phyloP scores from a whole-genome alignment of 352 stramenopile genomes.

The Paralagenidium karlingii region DNA sequence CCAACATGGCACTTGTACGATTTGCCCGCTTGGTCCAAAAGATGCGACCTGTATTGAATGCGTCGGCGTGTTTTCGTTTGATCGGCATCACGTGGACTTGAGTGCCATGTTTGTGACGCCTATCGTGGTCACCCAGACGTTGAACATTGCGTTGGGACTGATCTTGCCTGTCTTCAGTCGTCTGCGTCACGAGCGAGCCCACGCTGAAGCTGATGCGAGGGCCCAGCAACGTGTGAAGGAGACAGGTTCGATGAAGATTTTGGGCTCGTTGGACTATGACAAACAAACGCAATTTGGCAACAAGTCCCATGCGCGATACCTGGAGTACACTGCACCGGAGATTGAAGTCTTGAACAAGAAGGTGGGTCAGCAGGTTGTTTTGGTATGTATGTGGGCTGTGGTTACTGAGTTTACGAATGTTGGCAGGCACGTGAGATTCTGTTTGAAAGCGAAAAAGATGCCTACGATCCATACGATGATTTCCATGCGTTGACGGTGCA shows the following conservation, averaged over 20 bases:
- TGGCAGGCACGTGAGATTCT: constrained; percentile 52
- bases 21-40: constrained; percentile 50
- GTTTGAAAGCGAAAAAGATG: constrained; percentile 60
- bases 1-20: constrained; percentile 42
- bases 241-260: constrained; percentile 65
- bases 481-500: constrained; percentile 61
- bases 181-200: constrained; percentile 40
- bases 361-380: too few species aligned
- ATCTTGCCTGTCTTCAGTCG: constrained; percentile 56
- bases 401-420: too few species aligned
- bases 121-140: constrained; percentile 70
- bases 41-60: constrained; percentile 63
- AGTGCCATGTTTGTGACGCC: constrained; percentile 79
- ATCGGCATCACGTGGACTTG: constrained; percentile 71
- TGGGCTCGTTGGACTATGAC: constrained; percentile 69
- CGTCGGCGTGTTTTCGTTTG: constrained; percentile 71
- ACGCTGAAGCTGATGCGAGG: constrained; percentile 37
- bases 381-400: too few species aligned
- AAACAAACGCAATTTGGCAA: constrained; percentile 67
- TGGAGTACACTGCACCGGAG: constrained; percentile 41
- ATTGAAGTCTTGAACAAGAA: constrained; percentile 59
- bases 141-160: constrained; percentile 67
- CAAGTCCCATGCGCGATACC: constrained; percentile 46
- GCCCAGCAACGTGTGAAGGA: constrained; percentile 57
- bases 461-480: constrained; percentile 65